Evolutionary conservation across 2,329 filamentous ascomycete species (phyloP), one percentile per base, ranked within the genome.

Genomic region (Seiridium unicorne): DNA sequence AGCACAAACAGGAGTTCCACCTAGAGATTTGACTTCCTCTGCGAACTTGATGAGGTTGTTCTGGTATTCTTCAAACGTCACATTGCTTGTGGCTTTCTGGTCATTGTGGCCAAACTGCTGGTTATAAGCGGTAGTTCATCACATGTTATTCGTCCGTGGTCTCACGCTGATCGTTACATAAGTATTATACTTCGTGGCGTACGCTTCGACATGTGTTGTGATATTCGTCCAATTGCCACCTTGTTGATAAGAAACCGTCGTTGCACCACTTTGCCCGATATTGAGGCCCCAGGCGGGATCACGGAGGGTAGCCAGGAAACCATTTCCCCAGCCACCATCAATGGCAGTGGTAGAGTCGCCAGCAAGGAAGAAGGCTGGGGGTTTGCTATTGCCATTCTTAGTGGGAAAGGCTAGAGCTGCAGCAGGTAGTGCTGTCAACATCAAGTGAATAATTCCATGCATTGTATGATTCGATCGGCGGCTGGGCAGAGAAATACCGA

Each of bases 91-190:
- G 1, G 75, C 60, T 64, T 86, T 87, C 65, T 82, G 85, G 68
- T 88, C 85, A 61, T 88, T 88, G 69, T 88, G 84, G 4, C 85
- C 85, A 61, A 87, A 88, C 77, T 87, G 65, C 13, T 26, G 18
- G 18, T 26, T 26, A 26, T 26, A 26, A 26, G 18, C 18, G 18
- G 18, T 26, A 26, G 18, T 26, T 26, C 18, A 26, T 26, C 18
- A 26, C 18, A 26, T 26, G 18, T 26, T 26, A 26, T 26, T 26
- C 18, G 18, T 26, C 18, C 18, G 18, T 26, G 18, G 18, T 26
- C 69, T 63, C 62, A 78, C 75, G 72, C 84, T 78, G 8, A 87
- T 84, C 0, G 83, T 85, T 9, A 86, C 83, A 55, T 80, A 84
- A 5, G 79, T 75, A 6, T 75, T 68, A 58, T 78, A 77, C 1